Evolutionary conservation across 345 rosid species (phyloP).

Genomic region (Eucalyptus sp.): DNA sequence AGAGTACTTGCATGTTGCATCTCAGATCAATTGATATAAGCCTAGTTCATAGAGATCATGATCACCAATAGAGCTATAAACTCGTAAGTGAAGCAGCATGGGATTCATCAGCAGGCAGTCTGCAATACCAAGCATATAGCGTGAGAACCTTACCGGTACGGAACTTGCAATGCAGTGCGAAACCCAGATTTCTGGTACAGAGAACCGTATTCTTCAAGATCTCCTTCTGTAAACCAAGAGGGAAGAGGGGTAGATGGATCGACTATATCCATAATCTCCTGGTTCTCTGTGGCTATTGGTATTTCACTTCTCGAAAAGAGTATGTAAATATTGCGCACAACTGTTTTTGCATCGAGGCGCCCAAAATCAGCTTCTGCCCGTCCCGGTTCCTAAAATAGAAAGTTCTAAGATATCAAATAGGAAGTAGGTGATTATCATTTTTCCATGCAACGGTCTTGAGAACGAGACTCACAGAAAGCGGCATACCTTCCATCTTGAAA

Average conservation of each 20-base stretch:
- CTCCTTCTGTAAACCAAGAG: slow-evolving; percentile 42
- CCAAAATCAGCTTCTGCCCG: not conserved
- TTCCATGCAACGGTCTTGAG: not conserved
- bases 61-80: not conserved
- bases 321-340: slow-evolving; percentile 20
- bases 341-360: not conserved
- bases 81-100: not conserved
- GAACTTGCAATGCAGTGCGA: slow-evolving; percentile 37
- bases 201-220: slow-evolving; percentile 32
- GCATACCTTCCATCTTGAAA: slow-evolving; percentile 32
- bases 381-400: not conserved
- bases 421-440: not conserved
- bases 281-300: slow-evolving; percentile 40
- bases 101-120: not conserved
- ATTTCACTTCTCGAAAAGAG: slow-evolving; percentile 41
- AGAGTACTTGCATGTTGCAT: not conserved
- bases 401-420: not conserved
- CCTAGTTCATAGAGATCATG: not conserved
- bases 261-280: slow-evolving; percentile 50
- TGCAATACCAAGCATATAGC: not conserved
- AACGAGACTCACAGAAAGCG: not conserved
- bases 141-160: slow-evolving; percentile 23
- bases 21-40: not conserved
- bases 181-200: slow-evolving; percentile 45
- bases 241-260: slow-evolving; percentile 43